A percentile compares a stretch with the other conserved stretches of the same genome.
Evolutionary conservation across 768 basidiomycete species (phyloP).

Genomic region (Cystoderma amianthinum): DNA sequence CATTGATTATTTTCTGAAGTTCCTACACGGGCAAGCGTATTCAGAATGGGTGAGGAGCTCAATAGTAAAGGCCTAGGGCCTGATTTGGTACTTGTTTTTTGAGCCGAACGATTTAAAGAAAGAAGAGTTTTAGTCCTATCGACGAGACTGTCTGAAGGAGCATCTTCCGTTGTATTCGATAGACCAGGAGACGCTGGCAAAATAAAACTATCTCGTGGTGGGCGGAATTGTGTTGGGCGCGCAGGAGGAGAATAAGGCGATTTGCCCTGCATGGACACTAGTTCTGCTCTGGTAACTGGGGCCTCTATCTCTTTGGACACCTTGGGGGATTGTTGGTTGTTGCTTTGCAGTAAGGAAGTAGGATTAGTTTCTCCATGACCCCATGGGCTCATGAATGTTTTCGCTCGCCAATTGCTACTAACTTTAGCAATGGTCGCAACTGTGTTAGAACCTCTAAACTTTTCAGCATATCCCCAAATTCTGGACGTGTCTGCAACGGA

Average conservation of each 20-base stretch:
- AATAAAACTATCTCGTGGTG: constrained; percentile 50
- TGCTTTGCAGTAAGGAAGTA: neutral
- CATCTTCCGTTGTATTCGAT: constrained; percentile 6
- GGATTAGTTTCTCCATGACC: constrained; percentile 10
- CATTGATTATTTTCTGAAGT: constrained; percentile 37
- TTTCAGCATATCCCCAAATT: constrained; percentile 69
- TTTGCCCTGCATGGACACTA: constrained; percentile 27
- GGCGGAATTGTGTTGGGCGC: constrained; percentile 50
- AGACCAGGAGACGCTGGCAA: no score
- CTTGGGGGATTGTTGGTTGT: neutral
- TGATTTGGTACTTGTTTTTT: constrained; percentile 24
- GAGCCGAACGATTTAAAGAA: no score
- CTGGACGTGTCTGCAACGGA: constrained; percentile 23
- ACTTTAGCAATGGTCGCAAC: constrained; percentile 66
- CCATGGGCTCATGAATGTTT: constrained; percentile 44
- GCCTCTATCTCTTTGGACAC: no score
- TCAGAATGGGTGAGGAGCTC: constrained; percentile 32
- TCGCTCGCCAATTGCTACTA: constrained; percentile 72
- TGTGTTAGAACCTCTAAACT: constrained; percentile 66
- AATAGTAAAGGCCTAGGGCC: constrained; percentile 66
- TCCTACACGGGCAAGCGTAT: neutral
- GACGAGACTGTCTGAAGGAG: constrained; percentile 7
- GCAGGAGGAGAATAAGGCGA: constrained; percentile 46
- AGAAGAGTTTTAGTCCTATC: constrained; percentile 30
- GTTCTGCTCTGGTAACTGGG: constrained; percentile 33